Evolutionary conservation across 2,329 filamentous ascomycete genomes (phyloP).

Genomic region (Penicillium hesseltinei): DNA sequence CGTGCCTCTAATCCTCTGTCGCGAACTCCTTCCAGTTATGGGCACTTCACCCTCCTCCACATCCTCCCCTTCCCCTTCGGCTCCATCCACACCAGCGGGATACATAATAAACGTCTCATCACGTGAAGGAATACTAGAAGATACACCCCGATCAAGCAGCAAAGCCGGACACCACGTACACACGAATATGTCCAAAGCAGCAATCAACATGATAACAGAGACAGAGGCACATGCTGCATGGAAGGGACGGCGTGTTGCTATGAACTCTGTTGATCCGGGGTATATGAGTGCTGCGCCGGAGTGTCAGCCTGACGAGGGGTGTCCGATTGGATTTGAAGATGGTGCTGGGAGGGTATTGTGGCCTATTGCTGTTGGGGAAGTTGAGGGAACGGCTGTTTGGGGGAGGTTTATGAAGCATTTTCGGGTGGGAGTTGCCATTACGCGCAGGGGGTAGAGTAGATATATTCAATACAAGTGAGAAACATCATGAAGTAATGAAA

Average conservation of each 20-base stretch:
- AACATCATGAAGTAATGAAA: too few relatives aligned
- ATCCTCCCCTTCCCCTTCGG: not conserved
- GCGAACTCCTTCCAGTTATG: constrained; percentile 33
- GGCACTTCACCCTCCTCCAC: not conserved
- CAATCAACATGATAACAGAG: constrained; percentile 44
- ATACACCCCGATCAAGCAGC: constrained; percentile 7
- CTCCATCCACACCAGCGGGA: not conserved
- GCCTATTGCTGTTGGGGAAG: constrained; percentile 32
- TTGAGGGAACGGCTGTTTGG: constrained; percentile 12
- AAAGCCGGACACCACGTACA: constrained; percentile 39
- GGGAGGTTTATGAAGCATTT: constrained; percentile 29
- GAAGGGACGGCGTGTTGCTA: constrained; percentile 30
- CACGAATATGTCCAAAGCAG: constrained; percentile 45
- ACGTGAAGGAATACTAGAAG: constrained; percentile 38
- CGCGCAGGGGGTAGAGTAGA: not conserved
- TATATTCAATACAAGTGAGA: too few relatives aligned
- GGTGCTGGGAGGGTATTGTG: constrained; percentile 39
- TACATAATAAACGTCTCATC: constrained; percentile 38
- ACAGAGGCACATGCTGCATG: constrained; percentile 36
- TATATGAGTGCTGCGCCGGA: constrained; percentile 42
- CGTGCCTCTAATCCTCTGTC: constrained; percentile 40
- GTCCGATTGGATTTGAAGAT: constrained; percentile 41
- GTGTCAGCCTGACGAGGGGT: constrained; percentile 25
- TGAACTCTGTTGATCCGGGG: constrained; percentile 42
- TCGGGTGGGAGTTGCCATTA: constrained; percentile 12